phyloP scores from a whole-genome alignment of 2,329 filamentous ascomycete genomes.

The Trichoderma atroviride region DNA sequence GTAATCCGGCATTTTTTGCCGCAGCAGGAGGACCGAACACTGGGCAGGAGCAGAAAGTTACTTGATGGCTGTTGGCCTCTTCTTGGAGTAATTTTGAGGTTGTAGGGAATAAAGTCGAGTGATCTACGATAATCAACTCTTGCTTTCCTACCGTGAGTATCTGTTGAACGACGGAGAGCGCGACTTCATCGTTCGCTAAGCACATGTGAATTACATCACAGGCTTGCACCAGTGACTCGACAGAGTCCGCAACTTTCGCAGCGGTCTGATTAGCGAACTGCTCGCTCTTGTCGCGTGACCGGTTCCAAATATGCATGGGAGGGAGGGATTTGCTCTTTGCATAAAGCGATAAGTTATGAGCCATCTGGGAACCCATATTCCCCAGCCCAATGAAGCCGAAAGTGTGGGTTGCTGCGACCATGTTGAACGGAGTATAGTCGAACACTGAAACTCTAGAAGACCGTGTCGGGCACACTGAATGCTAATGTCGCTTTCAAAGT shows the following conservation, averaged over 20 bases:
- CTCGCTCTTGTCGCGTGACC: not conserved
- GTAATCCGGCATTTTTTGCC: not conserved
- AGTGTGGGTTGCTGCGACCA: not conserved
- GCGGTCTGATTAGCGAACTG: not conserved
- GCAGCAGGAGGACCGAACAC: not conserved
- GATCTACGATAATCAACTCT: not conserved
- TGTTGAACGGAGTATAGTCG: not conserved
- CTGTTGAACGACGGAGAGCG: not conserved
- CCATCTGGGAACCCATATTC: not conserved
- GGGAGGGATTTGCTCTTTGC: not conserved
- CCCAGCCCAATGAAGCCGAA: not conserved
- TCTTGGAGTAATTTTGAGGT: not conserved
- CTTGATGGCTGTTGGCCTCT: not conserved
- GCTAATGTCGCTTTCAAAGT: too few species aligned
- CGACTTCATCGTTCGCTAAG: not conserved
- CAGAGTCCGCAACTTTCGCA: not conserved
- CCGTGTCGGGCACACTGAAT: too few species aligned
- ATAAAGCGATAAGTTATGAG: not conserved
- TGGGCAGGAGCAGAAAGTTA: not conserved
- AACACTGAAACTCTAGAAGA: too few species aligned
- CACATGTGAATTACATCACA: not conserved
- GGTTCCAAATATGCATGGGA: not conserved
- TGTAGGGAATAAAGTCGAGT: not conserved
- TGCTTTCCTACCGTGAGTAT: too few species aligned
- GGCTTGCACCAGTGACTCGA: not conserved